A percentile compares a stretch with the other conserved stretches of the same genome.
These are phyloP conservation scores for Citrus medica DNA, from an alignment of 345 rosid species.

Conservation along the genomic window DNA sequence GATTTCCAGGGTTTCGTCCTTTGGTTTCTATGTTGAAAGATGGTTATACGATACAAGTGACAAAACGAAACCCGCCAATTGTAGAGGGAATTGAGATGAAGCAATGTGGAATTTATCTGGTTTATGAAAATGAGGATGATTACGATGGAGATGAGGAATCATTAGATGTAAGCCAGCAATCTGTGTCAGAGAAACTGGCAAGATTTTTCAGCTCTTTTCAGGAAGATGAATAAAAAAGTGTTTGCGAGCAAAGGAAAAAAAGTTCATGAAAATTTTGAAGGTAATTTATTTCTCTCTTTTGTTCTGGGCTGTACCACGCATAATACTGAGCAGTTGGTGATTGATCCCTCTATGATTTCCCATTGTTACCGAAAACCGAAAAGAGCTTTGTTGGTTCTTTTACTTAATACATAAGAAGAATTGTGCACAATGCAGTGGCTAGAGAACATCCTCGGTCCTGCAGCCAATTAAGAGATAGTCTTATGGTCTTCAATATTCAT, in stretches of 20 bases:
- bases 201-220: constrained; percentile 33
- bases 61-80: constrained; percentile 12
- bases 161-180: constrained; percentile 29
- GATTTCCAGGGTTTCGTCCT: constrained; percentile 31
- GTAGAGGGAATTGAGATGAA: constrained; percentile 34
- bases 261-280: no score
- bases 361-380: not conserved
- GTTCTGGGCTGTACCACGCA: no score
- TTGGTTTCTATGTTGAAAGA: constrained; percentile 32
- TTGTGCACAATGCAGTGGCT: no score
- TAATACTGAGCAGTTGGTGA: no score
- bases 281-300: not conserved
- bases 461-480: no score
- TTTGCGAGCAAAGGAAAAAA: not conserved
- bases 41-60: constrained; percentile 36
- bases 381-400: not conserved
- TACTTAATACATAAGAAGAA: no score
- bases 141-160: constrained; percentile 37
- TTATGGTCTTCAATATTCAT: no score
- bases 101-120: constrained; percentile 40
- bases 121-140: constrained; percentile 48
- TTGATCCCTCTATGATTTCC: no score
- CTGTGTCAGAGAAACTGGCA: constrained; percentile 41
- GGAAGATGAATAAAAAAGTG: not conserved
- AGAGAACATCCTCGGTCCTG: no score